Conservation (phyloP, 176 grass and related monocot species). For the Zea mays region Zm-B73-REFERENCE-NAM-5.0 NC_050099.1:190287001-190287500, state of each 20-base stretch:
- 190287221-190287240: no score
- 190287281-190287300: no score
- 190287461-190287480: neutral
- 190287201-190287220: no score
- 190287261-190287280: no score
- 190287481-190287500: neutral
- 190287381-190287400: neutral
- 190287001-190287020: neutral
- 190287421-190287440: neutral
- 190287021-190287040: neutral
- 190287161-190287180: no score
- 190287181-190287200: no score
- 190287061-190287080: slow-evolving; percentile 5
- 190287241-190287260: no score
- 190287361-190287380: neutral
- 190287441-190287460: neutral
- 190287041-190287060: neutral
- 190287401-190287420: neutral
- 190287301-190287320: neutral
- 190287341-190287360: neutral
- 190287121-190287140: neutral
- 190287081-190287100: neutral
- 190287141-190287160: neutral
- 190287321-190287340: neutral
- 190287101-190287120: neutral